Percentiles rank a stretch among this genome's conserved stretches.
Evolutionary conservation across 805 yeast species (phyloP).

Genomic region (Candida nanaspora): DNA sequence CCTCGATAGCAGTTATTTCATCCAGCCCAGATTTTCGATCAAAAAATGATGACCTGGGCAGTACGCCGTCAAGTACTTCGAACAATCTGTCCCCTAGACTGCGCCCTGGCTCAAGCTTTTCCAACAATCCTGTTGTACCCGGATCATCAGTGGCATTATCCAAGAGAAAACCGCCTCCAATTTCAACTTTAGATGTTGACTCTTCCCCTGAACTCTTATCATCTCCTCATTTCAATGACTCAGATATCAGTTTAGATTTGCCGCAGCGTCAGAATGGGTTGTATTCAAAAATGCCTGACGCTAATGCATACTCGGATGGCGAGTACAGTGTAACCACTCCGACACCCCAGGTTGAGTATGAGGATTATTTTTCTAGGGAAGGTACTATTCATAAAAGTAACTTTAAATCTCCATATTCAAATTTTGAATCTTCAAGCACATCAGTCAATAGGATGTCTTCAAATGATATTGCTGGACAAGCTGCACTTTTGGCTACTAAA

Average conservation of each 20-base stretch:
- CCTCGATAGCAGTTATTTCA: neutral
- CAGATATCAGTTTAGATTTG: neutral
- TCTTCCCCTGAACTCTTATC: neutral
- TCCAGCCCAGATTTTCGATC: neutral
- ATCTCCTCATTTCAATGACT: neutral
- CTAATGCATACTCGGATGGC: neutral
- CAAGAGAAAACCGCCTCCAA: neutral
- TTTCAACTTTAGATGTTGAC: neutral
- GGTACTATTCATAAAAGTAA: neutral
- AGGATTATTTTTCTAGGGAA: neutral
- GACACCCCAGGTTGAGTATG: neutral
- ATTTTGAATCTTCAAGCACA: neutral
- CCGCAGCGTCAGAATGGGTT: neutral
- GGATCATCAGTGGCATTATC: neutral
- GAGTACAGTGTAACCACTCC: neutral
- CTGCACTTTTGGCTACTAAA: neutral
- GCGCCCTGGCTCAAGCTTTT: neutral
- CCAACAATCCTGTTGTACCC: no score
- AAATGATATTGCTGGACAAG: neutral
- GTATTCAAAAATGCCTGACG: neutral
- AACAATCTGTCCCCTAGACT: neutral
- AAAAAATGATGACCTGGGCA: neutral
- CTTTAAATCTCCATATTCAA: neutral
- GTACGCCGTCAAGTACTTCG: neutral
- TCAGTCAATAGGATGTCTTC: neutral